Percentiles rank a stretch among this genome's conserved stretches.
Conservation (phyloP, 192 early-diverging fungal genomes). For the Coemansia sp. region DNA sequence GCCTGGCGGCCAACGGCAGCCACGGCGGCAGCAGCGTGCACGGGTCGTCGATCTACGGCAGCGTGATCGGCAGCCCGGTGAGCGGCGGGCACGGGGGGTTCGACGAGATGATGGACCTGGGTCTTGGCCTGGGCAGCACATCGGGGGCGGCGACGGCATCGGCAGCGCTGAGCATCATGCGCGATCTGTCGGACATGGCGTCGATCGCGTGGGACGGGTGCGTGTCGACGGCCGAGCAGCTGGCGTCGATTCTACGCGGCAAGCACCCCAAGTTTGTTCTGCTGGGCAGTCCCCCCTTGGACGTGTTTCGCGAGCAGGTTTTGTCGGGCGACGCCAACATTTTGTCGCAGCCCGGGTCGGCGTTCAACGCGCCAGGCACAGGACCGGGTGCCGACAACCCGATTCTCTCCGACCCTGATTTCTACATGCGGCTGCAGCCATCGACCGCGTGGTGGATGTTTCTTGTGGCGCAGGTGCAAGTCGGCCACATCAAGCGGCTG, state of each 20-base stretch:
- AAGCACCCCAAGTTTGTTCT: slow-evolving; percentile 54
- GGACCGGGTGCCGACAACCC: slow-evolving; percentile 55
- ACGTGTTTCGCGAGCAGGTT: slow-evolving; percentile 46
- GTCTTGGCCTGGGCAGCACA: slow-evolving; percentile 3
- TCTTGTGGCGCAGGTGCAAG: slow-evolving; percentile 52
- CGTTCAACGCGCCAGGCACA: slow-evolving; percentile 50
- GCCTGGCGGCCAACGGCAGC: slow-evolving; percentile 22
- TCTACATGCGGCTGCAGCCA: slow-evolving; percentile 56
- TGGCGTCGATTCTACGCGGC: slow-evolving; percentile 51
- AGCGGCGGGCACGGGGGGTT: slow-evolving; percentile 3
- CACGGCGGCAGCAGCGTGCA: slow-evolving; percentile 31
- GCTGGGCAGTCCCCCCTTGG: slow-evolving; percentile 30
- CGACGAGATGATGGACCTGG: slow-evolving; percentile 8
- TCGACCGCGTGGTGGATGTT: slow-evolving; percentile 58
- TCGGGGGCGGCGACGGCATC: not conserved
- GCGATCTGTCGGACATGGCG: slow-evolving; percentile 49
- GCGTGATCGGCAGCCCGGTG: slow-evolving; percentile 46
- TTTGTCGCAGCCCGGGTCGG: slow-evolving; percentile 43
- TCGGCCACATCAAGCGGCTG: slow-evolving; percentile 54
- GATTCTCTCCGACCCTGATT: slow-evolving; percentile 49
- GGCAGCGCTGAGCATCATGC: slow-evolving; percentile 18
- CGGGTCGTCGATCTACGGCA: slow-evolving; percentile 42
- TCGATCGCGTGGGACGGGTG: slow-evolving; percentile 52
- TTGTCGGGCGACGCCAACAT: slow-evolving; percentile 45
- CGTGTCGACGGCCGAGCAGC: slow-evolving; percentile 53